phyloP scores from a whole-genome alignment of 345 rosid species.

The Salix exigua region DNA sequence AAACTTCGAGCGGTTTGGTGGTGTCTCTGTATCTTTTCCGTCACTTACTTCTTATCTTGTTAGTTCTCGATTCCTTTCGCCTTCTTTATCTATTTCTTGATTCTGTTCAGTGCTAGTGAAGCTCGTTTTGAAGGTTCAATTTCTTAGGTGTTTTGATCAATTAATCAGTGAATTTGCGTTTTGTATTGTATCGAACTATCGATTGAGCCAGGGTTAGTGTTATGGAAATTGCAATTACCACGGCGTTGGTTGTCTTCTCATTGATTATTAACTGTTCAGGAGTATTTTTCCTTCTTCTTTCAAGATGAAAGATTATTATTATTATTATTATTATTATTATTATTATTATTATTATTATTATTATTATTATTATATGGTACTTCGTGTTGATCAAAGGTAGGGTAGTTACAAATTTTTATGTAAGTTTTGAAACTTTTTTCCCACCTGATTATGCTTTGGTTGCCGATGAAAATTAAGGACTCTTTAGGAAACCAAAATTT shows the following conservation, averaged over 20 bases:
- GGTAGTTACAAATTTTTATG: not conserved
- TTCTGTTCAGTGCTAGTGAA: not conserved
- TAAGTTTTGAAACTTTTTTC: not conserved
- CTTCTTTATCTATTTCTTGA: not conserved
- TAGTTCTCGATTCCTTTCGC: conserved; percentile 23
- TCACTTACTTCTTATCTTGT: conserved; percentile 88
- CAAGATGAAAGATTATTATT: not conserved
- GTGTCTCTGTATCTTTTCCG: conserved; percentile 65
- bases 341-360: not conserved
- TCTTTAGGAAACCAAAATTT: not conserved
- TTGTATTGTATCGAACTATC: not conserved
- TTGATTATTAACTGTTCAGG: not conserved
- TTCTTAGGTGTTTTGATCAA: not conserved
- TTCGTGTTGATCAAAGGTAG: not conserved
- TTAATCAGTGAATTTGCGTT: not conserved
- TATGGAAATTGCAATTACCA: not conserved
- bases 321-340: no score
- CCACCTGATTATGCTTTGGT: not conserved
- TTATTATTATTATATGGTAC: not conserved
- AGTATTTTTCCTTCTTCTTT: not conserved
- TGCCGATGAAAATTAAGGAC: not conserved
- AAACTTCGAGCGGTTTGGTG: conserved; percentile 84
- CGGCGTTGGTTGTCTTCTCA: not conserved
- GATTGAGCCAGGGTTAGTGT: not conserved
- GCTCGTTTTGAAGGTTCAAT: not conserved